Conservation (phyloP, 139 green algal species). For the Asterochloris erici region DNA sequence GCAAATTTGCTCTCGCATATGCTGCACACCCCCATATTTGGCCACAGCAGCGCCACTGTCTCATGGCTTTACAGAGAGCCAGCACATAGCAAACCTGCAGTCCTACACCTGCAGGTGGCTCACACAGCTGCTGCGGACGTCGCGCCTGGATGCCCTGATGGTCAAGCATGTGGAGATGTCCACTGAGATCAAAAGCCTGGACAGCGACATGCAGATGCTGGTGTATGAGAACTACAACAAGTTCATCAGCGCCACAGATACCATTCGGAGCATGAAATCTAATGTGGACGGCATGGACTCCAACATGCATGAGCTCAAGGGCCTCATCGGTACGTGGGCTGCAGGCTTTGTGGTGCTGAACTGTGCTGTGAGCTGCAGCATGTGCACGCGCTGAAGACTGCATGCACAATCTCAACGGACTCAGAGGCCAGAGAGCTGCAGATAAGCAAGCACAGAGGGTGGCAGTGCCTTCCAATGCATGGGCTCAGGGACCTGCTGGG, state of each 20-base stretch:
- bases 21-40: no score
- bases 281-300: conserved; percentile 66
- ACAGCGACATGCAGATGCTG: conserved; percentile 96
- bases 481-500: no score
- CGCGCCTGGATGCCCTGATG: conserved; percentile 67
- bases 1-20: no score
- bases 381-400: no score
- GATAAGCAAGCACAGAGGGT: no score
- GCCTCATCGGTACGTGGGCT: conserved; percentile 44
- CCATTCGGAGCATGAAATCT: conserved; percentile 71
- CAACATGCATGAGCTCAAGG: conserved; percentile 64
- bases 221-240: conserved; percentile 99
- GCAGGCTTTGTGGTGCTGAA: neutral
- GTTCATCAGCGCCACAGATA: conserved; percentile 97
- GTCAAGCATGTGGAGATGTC: conserved; percentile 75
- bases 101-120: conserved; percentile 13
- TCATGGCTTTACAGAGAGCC: no score
- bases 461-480: no score
- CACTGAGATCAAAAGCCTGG: conserved; percentile 84
- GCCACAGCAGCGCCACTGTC: no score
- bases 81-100: neutral
- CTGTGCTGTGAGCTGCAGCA: no score
- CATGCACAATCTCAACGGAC: no score
- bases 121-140: conserved; percentile 42
- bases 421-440: no score